Evolutionary conservation across 1,284 basidiomycete species (phyloP), one percentile per base, ranked within the genome.

Genomic region (Amylostereum areolatum): DNA sequence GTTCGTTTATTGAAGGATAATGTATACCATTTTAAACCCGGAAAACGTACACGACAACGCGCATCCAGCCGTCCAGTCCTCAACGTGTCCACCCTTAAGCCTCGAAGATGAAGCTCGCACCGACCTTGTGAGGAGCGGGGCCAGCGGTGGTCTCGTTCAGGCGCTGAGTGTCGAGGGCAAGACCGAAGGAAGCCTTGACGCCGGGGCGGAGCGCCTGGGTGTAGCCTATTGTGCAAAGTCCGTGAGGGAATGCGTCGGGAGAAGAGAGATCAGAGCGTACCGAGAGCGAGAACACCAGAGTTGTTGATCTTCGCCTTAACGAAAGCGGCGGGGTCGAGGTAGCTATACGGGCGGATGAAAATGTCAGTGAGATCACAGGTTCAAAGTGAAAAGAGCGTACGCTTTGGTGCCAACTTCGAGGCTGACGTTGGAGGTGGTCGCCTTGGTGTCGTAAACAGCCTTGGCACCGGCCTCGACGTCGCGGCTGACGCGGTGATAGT

Each of bases 261-360:
- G 10, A 18, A 18, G 12, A 12, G 12, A 34, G 1, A 49, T 27
- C 43, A 45, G 36, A 9, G 63, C 72, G 30, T 54, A 84, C 84
- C 90, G 58, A 95, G 82, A 61, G 82, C 86, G 58, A 97, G 80
- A 64, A 95, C 80, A 78, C 94, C 94, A 57, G 84, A 70, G 77
- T 96, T 96, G 85, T 97, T 97, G 76, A 99, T 96, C 84, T 99
- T 99, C 63, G 93, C 92, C 83, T 99, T 97, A 76, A 97, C 79
- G 65, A 92, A 97, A 25, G 93, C 88, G 60, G 92, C 85, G 49
- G 80, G 73, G 75, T 97, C 93, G 57, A 96, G 85, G 75, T 87
- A 88, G 49, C 83, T 87, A n/a, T 18, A 18, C 18, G 34, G 8
- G 34, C 34, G 53, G 33, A 45, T 43, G 47, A 46, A 43, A 37